Base-by-base conservation (phyloP, 164 flowering plant species). In the Magnolia officinalis region DNA sequence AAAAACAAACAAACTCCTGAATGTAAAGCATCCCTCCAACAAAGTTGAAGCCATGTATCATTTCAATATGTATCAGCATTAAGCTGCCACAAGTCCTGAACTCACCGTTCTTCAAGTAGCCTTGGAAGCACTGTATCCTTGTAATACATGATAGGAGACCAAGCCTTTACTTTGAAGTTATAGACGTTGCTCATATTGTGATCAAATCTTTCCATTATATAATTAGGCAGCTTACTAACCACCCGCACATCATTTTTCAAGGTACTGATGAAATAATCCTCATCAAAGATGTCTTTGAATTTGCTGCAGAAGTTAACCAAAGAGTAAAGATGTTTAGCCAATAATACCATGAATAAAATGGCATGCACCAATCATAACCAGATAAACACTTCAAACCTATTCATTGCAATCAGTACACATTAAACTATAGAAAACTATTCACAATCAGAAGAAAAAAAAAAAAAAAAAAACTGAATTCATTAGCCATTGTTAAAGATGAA, bases 141-240 rank as follows among this genome's bases (percentile, higher is more conserved):
- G 81, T 96, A 96, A 82, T 84, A 94, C 24, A 81, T 82, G 75
- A 93, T 79, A n/a, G 98, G 74, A 63, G 99, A 78, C 97, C 92
- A 90, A 24, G 99, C 99, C 84, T 92, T 92, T 50, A 95, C 77
- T 83, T 87, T 87, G 87, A 95, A 93, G 87, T 93, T 95, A 82
- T 75, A 77, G 52, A 93, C 91, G 81, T 92, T 92, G 86, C 82
- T 90, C 91, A 92, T 79, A 77, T 95, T 92, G 82, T 82, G 75
- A 81, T 87, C 97, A 89, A 85, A 93, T 31, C 98, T 84, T 73
- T 92, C 97, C 98, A 95, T 92, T 66, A 95, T 52, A 76, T 79
- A 87, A 21, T 74, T 92, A 72, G 98, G 98, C 75, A 95, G 76
- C 72, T 81, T 82, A 67, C 73, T 73, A 59, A 95, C 98, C 76